A percentile compares a stretch with the other conserved stretches of the same genome.
phyloP scores from a whole-genome alignment of 257 asterid species.

The Solanum phureja region DNA sequence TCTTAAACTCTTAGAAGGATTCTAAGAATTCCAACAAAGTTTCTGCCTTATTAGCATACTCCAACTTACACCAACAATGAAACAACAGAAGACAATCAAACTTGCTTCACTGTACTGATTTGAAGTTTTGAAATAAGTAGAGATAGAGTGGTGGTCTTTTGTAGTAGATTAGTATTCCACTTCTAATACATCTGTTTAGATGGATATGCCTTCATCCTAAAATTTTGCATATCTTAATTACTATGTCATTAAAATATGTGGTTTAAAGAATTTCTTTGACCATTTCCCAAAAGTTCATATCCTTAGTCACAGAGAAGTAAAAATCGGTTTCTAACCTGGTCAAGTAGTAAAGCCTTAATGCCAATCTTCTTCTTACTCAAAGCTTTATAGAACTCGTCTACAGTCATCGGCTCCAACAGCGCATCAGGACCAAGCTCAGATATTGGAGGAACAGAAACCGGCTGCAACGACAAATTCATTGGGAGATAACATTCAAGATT shows the following conservation, averaged over 20 bases:
- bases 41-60: neutral
- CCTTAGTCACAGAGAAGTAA: neutral
- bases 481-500: conserved; percentile 4
- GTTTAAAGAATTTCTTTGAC: neutral
- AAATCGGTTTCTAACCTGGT: conserved; percentile 50
- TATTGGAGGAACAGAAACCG: conserved; percentile 71
- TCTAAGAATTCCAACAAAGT: neutral
- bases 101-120: neutral
- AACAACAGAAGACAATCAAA: neutral
- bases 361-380: conserved; percentile 82
- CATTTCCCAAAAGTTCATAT: neutral
- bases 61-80: neutral
- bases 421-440: conserved; percentile 99
- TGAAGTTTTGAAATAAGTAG: neutral
- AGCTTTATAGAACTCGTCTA: conserved; percentile 47
- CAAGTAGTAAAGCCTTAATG: conserved; percentile 93
- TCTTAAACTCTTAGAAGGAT: neutral
- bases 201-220: neutral
- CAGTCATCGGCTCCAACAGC: conserved; percentile 57
- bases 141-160: neutral
- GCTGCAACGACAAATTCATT: conserved; percentile 37
- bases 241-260: neutral
- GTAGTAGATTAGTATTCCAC: neutral
- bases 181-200: neutral
- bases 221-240: neutral